Evolutionary conservation across 805 yeast genomes (phyloP).

Genomic region (Vanderwaltozyma tropicalis): DNA sequence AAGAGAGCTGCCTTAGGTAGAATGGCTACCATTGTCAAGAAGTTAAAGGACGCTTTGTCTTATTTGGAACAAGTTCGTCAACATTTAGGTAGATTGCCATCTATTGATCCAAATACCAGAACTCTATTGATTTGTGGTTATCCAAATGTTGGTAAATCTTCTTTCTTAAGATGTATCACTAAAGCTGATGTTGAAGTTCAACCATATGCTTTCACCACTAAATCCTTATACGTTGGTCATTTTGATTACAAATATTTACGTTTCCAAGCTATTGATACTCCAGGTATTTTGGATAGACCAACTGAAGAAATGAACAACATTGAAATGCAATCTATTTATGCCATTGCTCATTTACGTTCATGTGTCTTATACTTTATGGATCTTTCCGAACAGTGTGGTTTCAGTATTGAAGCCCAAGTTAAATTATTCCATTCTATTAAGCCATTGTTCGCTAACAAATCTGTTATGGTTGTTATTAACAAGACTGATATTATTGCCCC

Average conservation of each 20-base stretch:
- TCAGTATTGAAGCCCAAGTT: constrained; percentile 93
- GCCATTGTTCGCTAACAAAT: constrained; percentile 93
- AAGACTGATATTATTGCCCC: constrained; percentile 83
- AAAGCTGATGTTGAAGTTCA: constrained; percentile 98
- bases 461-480: constrained; percentile 91
- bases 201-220: constrained; percentile 98
- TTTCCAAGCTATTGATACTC: constrained; percentile 98
- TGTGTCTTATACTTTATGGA: constrained; percentile 97
- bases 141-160: constrained; percentile 98
- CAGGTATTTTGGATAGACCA: constrained; percentile 97
- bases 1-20: constrained; percentile 98
- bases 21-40: constrained; percentile 96
- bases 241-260: constrained; percentile 95
- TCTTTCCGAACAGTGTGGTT: constrained; percentile 97
- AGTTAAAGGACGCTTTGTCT: constrained; percentile 84
- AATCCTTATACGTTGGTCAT: constrained; percentile 94
- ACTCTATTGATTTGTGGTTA: constrained; percentile 95
- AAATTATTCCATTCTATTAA: constrained; percentile 93
- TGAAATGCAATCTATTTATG: constrained; percentile 98
- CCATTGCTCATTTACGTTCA: constrained; percentile 95
- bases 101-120: constrained; percentile 97
- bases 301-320: constrained; percentile 99
- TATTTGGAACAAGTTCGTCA: constrained; percentile 98
- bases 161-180: constrained; percentile 85
- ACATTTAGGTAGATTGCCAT: constrained; percentile 95